These are phyloP conservation scores for Pseudogymnoascus sp. DNA, from an alignment of 2,329 filamentous ascomycete species.

Conservation along the genomic window DNA sequence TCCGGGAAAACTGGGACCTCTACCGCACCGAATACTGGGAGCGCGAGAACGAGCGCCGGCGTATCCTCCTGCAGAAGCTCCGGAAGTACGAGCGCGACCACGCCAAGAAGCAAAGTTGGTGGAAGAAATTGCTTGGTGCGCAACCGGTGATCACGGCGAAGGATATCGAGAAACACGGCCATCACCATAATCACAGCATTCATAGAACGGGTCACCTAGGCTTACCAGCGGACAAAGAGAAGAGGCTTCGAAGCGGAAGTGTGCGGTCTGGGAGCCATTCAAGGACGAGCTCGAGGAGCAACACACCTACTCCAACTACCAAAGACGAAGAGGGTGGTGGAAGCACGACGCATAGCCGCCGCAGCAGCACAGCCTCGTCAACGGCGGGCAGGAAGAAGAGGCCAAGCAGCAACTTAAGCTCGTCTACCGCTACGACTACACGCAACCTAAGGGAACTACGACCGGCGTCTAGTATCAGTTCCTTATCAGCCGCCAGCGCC, in stretches of 20 bases:
- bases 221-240: slow-evolving; percentile 23
- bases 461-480: not conserved
- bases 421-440: not conserved
- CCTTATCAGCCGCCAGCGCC: slow-evolving; percentile 1
- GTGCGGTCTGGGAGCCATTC: slow-evolving; percentile 27
- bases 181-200: slow-evolving; percentile 17
- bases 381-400: slow-evolving; percentile 1
- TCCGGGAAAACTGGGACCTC: slow-evolving; percentile 93
- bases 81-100: slow-evolving; percentile 60
- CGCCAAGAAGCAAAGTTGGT: slow-evolving; percentile 60
- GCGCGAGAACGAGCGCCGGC: slow-evolving; percentile 82
- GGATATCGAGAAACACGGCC: slow-evolving; percentile 28
- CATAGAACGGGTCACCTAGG: not conserved
- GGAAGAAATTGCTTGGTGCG: slow-evolving; percentile 63
- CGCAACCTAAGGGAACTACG: not conserved
- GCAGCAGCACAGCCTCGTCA: not conserved
- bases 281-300: slow-evolving; percentile 27
- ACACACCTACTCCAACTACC: slow-evolving; percentile 15
- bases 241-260: slow-evolving; percentile 25
- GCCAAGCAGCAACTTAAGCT: slow-evolving; percentile 3
- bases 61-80: slow-evolving; percentile 63
- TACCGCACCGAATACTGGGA: slow-evolving; percentile 97
- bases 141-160: slow-evolving; percentile 27
- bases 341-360: not conserved
- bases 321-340: slow-evolving; percentile 17